These are phyloP conservation scores for Beauveria sp. DNA, from an alignment of 2,329 filamentous ascomycete species.

Conservation along the genomic window DNA sequence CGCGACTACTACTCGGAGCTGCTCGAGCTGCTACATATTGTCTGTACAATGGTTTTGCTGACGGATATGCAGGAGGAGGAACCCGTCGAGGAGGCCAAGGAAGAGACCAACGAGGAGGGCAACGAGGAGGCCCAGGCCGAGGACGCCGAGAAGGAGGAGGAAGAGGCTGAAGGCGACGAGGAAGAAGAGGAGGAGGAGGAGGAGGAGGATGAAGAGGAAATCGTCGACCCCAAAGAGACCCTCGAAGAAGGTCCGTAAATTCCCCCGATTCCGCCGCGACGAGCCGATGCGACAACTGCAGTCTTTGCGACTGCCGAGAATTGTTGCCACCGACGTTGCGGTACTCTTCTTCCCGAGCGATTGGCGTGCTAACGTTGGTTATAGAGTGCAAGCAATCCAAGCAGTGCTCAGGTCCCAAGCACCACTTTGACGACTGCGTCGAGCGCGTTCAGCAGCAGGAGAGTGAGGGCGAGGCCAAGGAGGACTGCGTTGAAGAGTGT, in stretches of 20 bases:
- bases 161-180: conserved; percentile 38
- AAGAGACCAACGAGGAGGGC: conserved; percentile 19
- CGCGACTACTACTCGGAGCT: neutral
- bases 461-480: conserved; percentile 64
- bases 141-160: conserved; percentile 32
- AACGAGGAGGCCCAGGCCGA: conserved; percentile 21
- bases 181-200: conserved; percentile 41
- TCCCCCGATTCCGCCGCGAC: neutral
- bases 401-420: conserved; percentile 81
- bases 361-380: conserved; percentile 18
- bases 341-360: conserved; percentile 12
- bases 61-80: conserved; percentile 26
- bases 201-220: conserved; percentile 67
- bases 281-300: conserved; percentile 5
- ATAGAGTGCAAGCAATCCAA: conserved; percentile 84
- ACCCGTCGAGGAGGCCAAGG: conserved; percentile 20
- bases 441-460: conserved; percentile 69
- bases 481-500: conserved; percentile 99
- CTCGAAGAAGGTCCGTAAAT: conserved; percentile 77
- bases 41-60: neutral
- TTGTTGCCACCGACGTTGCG: conserved; percentile 1
- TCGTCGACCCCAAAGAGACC: conserved; percentile 79
- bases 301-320: neutral
- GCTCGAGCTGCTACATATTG: neutral
- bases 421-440: conserved; percentile 97